Evolutionary conservation across 1,139 yeast genomes (phyloP).

Genomic region (Komagataea norvegica): DNA sequence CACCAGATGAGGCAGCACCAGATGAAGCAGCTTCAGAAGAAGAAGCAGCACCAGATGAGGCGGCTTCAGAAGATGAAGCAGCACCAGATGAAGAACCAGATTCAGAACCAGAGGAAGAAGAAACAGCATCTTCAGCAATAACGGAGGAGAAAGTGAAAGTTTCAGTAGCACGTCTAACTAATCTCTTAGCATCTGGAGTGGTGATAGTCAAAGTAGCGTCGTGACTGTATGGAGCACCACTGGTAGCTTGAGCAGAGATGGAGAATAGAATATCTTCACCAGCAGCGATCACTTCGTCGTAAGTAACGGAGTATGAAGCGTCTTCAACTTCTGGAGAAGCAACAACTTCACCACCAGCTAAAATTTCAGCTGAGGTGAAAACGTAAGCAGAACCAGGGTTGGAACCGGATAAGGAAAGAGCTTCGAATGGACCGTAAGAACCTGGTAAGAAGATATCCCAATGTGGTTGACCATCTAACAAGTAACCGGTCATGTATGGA

Average conservation of each 20-base stretch:
- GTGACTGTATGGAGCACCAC: slow-evolving; percentile 20
- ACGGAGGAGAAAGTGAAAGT: slow-evolving; percentile 12
- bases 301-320: slow-evolving; percentile 14
- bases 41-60: slow-evolving; percentile 5
- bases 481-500: slow-evolving; percentile 23
- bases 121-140: slow-evolving; percentile 13
- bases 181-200: slow-evolving; percentile 21
- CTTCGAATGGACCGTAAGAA: slow-evolving; percentile 21
- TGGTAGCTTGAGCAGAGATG: slow-evolving; percentile 16
- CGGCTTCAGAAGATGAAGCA: slow-evolving; percentile 2
- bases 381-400: slow-evolving; percentile 19
- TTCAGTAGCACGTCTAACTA: slow-evolving; percentile 19
- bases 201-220: slow-evolving; percentile 15
- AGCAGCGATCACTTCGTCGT: slow-evolving; percentile 10
- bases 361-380: slow-evolving; percentile 16
- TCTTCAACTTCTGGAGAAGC: slow-evolving; percentile 10
- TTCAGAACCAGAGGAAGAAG: slow-evolving; percentile 6
- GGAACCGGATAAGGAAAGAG: slow-evolving; percentile 16
- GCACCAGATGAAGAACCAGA: slow-evolving; percentile 3
- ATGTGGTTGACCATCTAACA: slow-evolving; percentile 22
- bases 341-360: slow-evolving; percentile 20
- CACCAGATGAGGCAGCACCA: slow-evolving; percentile 6
- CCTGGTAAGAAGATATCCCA: slow-evolving; percentile 23
- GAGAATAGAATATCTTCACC: slow-evolving; percentile 6
- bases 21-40: slow-evolving; percentile 3